phyloP scores from a whole-genome alignment of 2,329 filamentous ascomycete species.

The Epichloe sylvatica region DNA sequence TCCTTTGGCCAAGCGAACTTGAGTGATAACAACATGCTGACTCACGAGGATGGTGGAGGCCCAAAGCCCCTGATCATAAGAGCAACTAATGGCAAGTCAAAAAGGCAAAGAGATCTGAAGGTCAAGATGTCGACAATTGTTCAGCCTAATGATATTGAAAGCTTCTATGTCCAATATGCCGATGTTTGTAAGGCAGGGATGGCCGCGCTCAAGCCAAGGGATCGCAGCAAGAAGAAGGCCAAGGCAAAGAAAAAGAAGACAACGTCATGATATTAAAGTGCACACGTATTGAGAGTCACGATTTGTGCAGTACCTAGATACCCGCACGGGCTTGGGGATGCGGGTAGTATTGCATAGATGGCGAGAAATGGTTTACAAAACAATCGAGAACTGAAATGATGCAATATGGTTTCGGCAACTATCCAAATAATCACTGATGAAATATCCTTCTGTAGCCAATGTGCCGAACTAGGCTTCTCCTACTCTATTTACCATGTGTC shows the following conservation, averaged over 20 bases:
- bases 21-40: conserved; percentile 34
- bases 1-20: not conserved
- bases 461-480: too few species aligned
- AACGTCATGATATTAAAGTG: conserved; percentile 25
- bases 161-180: conserved; percentile 73
- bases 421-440: too few species aligned
- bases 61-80: conserved; percentile 66
- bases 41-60: conserved; percentile 43
- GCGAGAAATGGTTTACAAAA: not conserved
- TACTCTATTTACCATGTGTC: too few species aligned
- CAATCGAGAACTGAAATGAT: too few species aligned
- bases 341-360: not conserved
- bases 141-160: conserved; percentile 57
- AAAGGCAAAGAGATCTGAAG: conserved; percentile 38
- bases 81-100: conserved; percentile 66
- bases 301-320: not conserved
- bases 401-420: too few species aligned
- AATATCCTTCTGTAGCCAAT: too few species aligned
- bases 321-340: not conserved
- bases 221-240: conserved; percentile 74
- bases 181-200: conserved; percentile 86
- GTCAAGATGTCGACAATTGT: conserved; percentile 77
- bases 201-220: conserved; percentile 79
- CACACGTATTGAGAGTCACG: conserved; percentile 19
- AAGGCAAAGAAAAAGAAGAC: conserved; percentile 60